A percentile compares a stretch with the other conserved stretches of the same genome.
phyloP scores from a whole-genome alignment of 2,329 filamentous ascomycete genomes.

The Aureobasidium sp. region DNA sequence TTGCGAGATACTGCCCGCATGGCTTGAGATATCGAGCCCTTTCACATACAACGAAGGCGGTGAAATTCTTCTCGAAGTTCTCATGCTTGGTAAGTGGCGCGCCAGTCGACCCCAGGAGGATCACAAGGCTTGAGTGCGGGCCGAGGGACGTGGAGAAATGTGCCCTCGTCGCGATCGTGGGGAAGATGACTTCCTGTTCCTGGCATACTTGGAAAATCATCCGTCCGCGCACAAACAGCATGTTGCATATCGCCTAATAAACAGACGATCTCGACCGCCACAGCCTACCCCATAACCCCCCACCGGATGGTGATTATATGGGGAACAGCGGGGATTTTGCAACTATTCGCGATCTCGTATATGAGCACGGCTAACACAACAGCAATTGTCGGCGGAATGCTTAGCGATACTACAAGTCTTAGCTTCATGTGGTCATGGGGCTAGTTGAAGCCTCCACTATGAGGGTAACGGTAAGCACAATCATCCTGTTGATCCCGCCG shows the following conservation, averaged over 20 bases:
- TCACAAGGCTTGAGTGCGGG: slow-evolving; percentile 8
- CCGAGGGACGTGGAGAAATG: slow-evolving; percentile 7
- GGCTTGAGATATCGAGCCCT: no score
- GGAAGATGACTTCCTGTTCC: slow-evolving; percentile 4
- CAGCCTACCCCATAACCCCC: background rate
- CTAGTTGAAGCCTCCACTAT: background rate
- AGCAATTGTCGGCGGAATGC: background rate
- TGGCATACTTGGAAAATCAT: slow-evolving; percentile 1
- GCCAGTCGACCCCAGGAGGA: background rate
- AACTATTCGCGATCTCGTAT: background rate
- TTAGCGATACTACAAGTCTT: background rate
- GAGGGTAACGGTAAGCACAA: background rate
- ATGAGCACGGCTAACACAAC: background rate
- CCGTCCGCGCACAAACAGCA: background rate
- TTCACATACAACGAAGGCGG: no score
- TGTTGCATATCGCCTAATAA: background rate
- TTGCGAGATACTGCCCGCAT: background rate
- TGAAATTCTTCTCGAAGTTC: background rate
- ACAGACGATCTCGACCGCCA: background rate
- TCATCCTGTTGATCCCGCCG: background rate
- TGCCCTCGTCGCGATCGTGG: background rate
- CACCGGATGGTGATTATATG: background rate
- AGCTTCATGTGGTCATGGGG: background rate
- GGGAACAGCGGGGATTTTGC: background rate
- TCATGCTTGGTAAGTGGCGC: background rate